Conservation (phyloP, 345 rosid genomes). For the Diplotaxis tenuifolia region DNA sequence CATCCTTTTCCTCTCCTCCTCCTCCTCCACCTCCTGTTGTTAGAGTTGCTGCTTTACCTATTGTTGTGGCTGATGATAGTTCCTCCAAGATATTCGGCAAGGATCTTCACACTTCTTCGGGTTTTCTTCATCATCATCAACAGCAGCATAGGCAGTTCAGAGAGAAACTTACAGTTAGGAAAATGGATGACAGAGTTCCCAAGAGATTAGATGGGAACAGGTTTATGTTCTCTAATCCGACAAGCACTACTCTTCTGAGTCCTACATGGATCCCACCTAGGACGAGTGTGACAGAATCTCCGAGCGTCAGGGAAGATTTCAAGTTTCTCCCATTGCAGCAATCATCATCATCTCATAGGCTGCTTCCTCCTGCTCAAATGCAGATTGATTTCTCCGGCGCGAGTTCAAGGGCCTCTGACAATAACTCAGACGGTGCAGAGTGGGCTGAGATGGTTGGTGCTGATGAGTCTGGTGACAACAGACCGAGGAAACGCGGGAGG, state of each 20-base stretch:
- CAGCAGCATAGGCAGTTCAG: slow-evolving; percentile 48
- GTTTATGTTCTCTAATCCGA: slow-evolving; percentile 41
- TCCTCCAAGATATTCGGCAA: slow-evolving; percentile 25
- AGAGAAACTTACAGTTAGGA: slow-evolving; percentile 84
- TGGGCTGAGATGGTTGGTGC: slow-evolving; percentile 48
- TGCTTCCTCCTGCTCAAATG: slow-evolving; percentile 52
- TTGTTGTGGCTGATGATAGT: slow-evolving; percentile 30
- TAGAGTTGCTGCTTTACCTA: slow-evolving; percentile 37
- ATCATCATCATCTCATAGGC: slow-evolving; percentile 40
- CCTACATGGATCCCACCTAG: slow-evolving; percentile 57
- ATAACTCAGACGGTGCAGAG: slow-evolving; percentile 74
- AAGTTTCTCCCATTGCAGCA: slow-evolving; percentile 47
- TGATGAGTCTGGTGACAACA: slow-evolving; percentile 50
- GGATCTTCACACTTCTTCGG: slow-evolving; percentile 23
- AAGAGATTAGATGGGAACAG: slow-evolving; percentile 59
- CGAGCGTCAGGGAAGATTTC: slow-evolving; percentile 42
- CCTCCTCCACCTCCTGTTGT: slow-evolving; percentile 31
- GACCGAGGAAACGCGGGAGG: slow-evolving; percentile 72
- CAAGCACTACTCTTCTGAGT: slow-evolving; percentile 37
- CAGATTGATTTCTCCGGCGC: slow-evolving; percentile 91
- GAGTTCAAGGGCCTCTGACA: slow-evolving; percentile 74
- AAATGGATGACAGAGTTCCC: slow-evolving; percentile 70
- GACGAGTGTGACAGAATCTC: slow-evolving; percentile 43
- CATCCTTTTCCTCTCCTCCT: slow-evolving; percentile 44
- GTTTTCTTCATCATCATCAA: slow-evolving; percentile 29